Conservation (phyloP, 768 basidiomycete genomes). For the Naganishia friedmannii region DNA sequence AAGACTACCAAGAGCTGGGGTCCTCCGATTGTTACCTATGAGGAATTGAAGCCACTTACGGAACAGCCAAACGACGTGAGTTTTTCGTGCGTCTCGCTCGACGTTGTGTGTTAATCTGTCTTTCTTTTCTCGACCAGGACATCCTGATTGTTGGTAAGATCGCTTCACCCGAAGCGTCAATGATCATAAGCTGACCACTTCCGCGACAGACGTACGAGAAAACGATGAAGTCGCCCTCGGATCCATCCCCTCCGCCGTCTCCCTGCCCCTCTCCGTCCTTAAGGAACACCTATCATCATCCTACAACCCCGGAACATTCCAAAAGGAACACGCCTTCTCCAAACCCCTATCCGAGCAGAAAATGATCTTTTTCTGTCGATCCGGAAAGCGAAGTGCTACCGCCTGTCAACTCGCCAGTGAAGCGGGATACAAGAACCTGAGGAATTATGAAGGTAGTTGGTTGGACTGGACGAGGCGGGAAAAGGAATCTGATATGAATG, state of each 20-base stretch:
- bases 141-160: constrained; percentile 42
- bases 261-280: constrained; percentile 78
- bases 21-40: constrained; percentile 68
- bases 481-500: constrained; percentile 33
- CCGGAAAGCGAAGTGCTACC: constrained; percentile 75
- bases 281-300: constrained; percentile 63
- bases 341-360: constrained; percentile 60
- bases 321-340: constrained; percentile 52
- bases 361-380: constrained; percentile 84
- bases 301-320: constrained; percentile 46
- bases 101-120: not conserved
- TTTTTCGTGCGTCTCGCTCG: constrained; percentile 17
- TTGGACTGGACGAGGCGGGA: constrained; percentile 70
- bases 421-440: constrained; percentile 70
- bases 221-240: constrained; percentile 86
- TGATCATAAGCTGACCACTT: not conserved
- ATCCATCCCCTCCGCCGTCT: constrained; percentile 86
- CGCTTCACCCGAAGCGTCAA: not conserved
- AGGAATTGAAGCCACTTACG: constrained; percentile 75
- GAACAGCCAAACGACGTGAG: constrained; percentile 64
- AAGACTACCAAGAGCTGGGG: constrained; percentile 59
- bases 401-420: constrained; percentile 78
- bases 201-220: constrained; percentile 66
- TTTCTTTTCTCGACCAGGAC: constrained; percentile 34
- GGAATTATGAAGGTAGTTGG: constrained; percentile 86